phyloP scores from a whole-genome alignment of 2,329 filamentous ascomycete species.

The Cercospora beticola region DNA sequence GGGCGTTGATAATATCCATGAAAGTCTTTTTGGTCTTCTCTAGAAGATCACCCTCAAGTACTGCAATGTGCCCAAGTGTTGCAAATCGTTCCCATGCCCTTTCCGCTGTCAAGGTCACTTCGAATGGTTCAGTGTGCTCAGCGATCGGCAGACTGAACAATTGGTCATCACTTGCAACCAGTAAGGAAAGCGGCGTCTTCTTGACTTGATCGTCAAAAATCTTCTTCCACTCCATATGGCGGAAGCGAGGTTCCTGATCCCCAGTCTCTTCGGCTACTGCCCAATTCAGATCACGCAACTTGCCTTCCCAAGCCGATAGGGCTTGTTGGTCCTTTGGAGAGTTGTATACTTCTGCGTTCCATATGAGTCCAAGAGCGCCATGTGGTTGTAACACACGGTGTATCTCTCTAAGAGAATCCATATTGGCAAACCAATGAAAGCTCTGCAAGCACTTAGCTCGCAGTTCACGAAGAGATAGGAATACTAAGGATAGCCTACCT shows the following conservation, averaged over 20 bases:
- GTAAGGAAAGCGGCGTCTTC: constrained; percentile 49
- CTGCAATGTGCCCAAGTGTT: constrained; percentile 67
- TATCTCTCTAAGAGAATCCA: constrained; percentile 64
- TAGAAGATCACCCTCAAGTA: constrained; percentile 54
- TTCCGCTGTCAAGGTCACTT: constrained; percentile 58
- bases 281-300: constrained; percentile 60
- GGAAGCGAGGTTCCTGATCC: constrained; percentile 64
- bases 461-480: constrained; percentile 5
- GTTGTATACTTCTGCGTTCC: constrained; percentile 60
- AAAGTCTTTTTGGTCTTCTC: constrained; percentile 55
- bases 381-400: constrained; percentile 63
- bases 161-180: constrained; percentile 44
- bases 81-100: constrained; percentile 63
- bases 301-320: constrained; percentile 60
- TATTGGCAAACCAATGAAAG: constrained; percentile 64
- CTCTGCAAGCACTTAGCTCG: constrained; percentile 34
- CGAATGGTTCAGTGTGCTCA: constrained; percentile 58
- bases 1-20: constrained; percentile 53
- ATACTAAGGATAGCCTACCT: constrained; percentile 53
- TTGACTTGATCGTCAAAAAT: constrained; percentile 63
- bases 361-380: constrained; percentile 64
- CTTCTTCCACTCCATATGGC: constrained; percentile 62
- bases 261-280: constrained; percentile 55
- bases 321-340: constrained; percentile 58
- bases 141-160: constrained; percentile 64